Base-by-base conservation (phyloP, 345 rosid species). In the Hibiscus syriacus region DNA sequence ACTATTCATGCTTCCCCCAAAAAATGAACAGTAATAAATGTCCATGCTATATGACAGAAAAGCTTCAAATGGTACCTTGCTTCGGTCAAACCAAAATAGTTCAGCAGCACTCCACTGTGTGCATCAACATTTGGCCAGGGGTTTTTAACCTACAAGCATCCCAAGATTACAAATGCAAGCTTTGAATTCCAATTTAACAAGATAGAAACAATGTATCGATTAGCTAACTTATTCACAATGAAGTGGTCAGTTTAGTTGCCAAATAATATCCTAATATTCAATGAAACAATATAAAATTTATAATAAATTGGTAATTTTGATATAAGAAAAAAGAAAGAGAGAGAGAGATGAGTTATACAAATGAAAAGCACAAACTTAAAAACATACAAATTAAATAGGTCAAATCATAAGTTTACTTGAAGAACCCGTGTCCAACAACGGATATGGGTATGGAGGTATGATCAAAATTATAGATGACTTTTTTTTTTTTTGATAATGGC, bases 101-200 rank as follows among this genome's bases (percentile, higher is more conserved):
- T 94, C 80, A 94, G 92, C 74, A 94, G 74, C 56, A 94, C 98
- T 49, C 98, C 99, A 74, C 99, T 92, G 81, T 94, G 98, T 54
- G 99, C 98, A 85, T 94, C 99, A 66, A 94, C 99, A 81, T 89
- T 88, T 27, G 98, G 99, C 99, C 99, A 94, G 2, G 99, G 97
- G 80, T 89, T 94, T 81, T 92, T 94, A 36, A 94, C 99, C 99
- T 94, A 25, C 66, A 83, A 67, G 46, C 55, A 74, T 57, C 68
- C 27, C 67, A 61, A 22, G 52, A 41, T 67, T 70, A 48, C 70
- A 41, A 12, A 12, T 41, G 46, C 46, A 41, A 10, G 16, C 46
- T 11, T 41, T 41, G 46, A 3, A 13, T 41, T 20, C 26, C 54
- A 55, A 14, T 48, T 66, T 29, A 2, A 34, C 49, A 39, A 5